Base-by-base conservation (phyloP, 2,329 filamentous ascomycete genomes). In the Pseudocercospora vitis region DNA sequence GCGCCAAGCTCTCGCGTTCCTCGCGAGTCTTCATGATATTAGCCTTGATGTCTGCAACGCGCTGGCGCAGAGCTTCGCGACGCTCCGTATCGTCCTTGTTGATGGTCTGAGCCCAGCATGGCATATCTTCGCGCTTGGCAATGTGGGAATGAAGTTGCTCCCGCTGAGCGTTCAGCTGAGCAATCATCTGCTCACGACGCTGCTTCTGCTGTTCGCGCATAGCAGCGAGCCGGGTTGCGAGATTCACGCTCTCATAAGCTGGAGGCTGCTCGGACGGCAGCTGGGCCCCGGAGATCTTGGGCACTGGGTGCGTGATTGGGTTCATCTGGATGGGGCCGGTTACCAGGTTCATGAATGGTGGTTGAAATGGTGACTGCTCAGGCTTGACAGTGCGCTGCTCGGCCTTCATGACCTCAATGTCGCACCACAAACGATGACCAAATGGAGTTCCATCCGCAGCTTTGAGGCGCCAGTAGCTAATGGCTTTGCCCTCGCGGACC, bases 391-490 rank as follows among this genome's bases (percentile, higher is more conserved):
- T 24, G 12, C 24, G 31, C 48, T 56, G 52, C 44, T 61, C 55
- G 28, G 57, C 55, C 57, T 62, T 54, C 59, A 64, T 64, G 53
- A 96, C 89, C 47, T 83, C 81, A 59, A 99, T 83, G 62, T 97
- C 91, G 69, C 92, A 96, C 92, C 92, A 99, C 44, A 99, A 79
- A 66, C 91, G 88, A 75, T 96, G 89, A 32, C 94, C 94, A 61
- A 97, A 96, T 60, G 89, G 87, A 60, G 81, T 77, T 19, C 91
- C 91, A 53, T 89, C 85, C 6, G 84, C 80, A 55, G 89, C 85
- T 64, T 91, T 95, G 61, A 99, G 77, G 58, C 92, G 91, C 94
- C 94, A 99, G 80, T 96, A 96, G 1, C 94, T 97, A 67, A 96
- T 94, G 55, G 86, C 80, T 71, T 87, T 88, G 51, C 92, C 91